Conservation (phyloP, 257 asterid species). For the Penstemon barbatus region DNA sequence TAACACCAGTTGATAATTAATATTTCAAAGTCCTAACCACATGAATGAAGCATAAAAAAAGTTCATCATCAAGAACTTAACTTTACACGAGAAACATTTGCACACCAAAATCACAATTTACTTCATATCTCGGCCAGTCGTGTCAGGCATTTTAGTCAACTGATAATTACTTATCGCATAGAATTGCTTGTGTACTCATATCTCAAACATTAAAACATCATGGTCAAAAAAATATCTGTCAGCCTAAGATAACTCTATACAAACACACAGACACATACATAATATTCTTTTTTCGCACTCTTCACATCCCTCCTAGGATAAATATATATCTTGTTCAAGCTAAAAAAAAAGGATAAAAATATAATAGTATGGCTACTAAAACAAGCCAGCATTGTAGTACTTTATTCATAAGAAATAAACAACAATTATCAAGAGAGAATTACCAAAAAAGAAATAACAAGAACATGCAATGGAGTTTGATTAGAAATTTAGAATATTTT, state of each 20-base stretch:
- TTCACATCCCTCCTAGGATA: too few relatives aligned
- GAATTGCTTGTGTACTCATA: not conserved
- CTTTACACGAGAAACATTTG: not conserved
- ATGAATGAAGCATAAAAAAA: conserved; percentile 1
- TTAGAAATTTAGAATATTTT: not conserved
- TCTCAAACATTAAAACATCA: not conserved
- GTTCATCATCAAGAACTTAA: not conserved
- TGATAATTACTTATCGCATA: not conserved
- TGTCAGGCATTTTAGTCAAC: not conserved
- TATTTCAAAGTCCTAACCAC: conserved; percentile 1
- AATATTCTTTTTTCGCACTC: too few relatives aligned
- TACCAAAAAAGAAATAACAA: not conserved
- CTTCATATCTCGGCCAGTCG: not conserved
- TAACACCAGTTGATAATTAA: not conserved
- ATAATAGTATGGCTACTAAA: conserved; percentile 4
- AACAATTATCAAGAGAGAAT: not conserved
- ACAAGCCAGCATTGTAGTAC: not conserved
- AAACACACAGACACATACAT: too few relatives aligned
- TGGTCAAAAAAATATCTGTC: not conserved
- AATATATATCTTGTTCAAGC: conserved; percentile 6
- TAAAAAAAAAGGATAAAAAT: not conserved
- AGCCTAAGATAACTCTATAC: not conserved
- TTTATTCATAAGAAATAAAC: not conserved
- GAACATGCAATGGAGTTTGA: not conserved
- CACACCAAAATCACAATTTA: conserved; percentile 3